These are phyloP conservation scores for Saccharomycopsis hybrid DNA, from an alignment of 1,139 yeast species.

Conservation along the genomic window DNA sequence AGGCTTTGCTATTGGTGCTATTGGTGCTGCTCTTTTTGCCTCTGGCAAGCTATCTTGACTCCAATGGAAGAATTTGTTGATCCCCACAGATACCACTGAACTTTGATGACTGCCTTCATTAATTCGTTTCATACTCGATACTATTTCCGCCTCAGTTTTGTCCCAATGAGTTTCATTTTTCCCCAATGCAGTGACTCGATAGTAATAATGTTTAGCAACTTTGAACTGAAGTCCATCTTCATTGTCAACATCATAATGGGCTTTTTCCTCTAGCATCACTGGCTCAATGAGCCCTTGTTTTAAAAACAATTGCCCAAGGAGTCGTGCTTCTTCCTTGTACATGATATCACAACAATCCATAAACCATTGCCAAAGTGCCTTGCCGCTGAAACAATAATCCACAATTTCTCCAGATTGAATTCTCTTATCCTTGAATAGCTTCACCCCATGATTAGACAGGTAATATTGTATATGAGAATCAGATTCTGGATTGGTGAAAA, in stretches of 20 bases:
- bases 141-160: slow-evolving; percentile 3
- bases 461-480: slow-evolving; percentile 78
- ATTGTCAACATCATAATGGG: slow-evolving; percentile 13
- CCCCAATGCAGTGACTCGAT: slow-evolving; percentile 35
- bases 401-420: slow-evolving; percentile 26
- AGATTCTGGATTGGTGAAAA: slow-evolving; percentile 84
- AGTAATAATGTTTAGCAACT: slow-evolving; percentile 33
- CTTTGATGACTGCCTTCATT: background rate
- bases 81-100: too few relatives aligned
- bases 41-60: background rate
- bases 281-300: slow-evolving; percentile 44
- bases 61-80: too few relatives aligned
- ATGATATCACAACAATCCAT: slow-evolving; percentile 80
- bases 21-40: background rate
- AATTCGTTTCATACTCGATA: background rate
- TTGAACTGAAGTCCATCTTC: slow-evolving; percentile 26
- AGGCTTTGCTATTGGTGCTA: too few relatives aligned
- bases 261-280: slow-evolving; percentile 23
- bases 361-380: slow-evolving; percentile 79
- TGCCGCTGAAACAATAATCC: slow-evolving; percentile 52
- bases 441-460: slow-evolving; percentile 57
- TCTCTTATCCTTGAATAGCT: slow-evolving; percentile 43
- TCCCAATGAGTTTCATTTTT: slow-evolving; percentile 36
- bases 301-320: slow-evolving; percentile 52
- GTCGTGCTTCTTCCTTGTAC: slow-evolving; percentile 51